Percentiles rank a stretch among this genome's conserved stretches.
These are phyloP conservation scores for Opeltia flavorubescens DNA, from an alignment of 495 filamentous ascomycete genomes.

Conservation along the genomic window DNA sequence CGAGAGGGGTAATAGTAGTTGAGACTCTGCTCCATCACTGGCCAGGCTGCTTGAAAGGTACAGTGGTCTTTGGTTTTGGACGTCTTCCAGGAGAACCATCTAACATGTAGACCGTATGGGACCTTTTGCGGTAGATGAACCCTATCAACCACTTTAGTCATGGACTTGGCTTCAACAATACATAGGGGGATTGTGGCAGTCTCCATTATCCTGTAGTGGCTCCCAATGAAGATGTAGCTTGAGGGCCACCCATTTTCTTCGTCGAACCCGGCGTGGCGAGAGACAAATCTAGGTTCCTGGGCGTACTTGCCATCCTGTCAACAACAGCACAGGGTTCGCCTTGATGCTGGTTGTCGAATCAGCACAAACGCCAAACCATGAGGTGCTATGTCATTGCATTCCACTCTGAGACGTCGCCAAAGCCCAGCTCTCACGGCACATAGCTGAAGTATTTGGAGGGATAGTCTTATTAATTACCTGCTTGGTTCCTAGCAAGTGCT, in stretches of 20 bases:
- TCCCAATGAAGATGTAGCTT: slow-evolving; percentile 45
- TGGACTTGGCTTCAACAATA: slow-evolving; percentile 45
- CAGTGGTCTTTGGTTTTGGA: slow-evolving; percentile 25
- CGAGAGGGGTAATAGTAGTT: neutral
- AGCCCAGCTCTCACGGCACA: slow-evolving; percentile 51
- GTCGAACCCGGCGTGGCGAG: slow-evolving; percentile 21
- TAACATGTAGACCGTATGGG: slow-evolving; percentile 52
- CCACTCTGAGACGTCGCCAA: slow-evolving; percentile 54
- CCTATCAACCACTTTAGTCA: slow-evolving; percentile 39
- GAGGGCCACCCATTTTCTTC: slow-evolving; percentile 50
- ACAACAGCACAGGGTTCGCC: slow-evolving; percentile 24
- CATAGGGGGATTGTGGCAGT: slow-evolving; percentile 43
- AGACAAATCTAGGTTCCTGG: slow-evolving; percentile 50
- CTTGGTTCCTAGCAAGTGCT: slow-evolving; percentile 36
- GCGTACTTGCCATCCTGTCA: slow-evolving; percentile 40
- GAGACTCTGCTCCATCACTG: neutral
- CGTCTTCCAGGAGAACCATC: slow-evolving; percentile 48
- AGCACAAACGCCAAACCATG: slow-evolving; percentile 49
- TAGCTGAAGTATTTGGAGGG: slow-evolving; percentile 46
- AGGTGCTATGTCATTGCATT: slow-evolving; percentile 42
- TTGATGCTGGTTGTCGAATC: slow-evolving; percentile 44
- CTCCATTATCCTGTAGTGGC: slow-evolving; percentile 33
- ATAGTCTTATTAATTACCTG: slow-evolving; percentile 44
- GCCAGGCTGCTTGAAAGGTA: slow-evolving; percentile 1
- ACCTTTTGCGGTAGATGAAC: slow-evolving; percentile 47